Conservation (phyloP, 257 asterid species). For the Euphrasia confusa region DNA sequence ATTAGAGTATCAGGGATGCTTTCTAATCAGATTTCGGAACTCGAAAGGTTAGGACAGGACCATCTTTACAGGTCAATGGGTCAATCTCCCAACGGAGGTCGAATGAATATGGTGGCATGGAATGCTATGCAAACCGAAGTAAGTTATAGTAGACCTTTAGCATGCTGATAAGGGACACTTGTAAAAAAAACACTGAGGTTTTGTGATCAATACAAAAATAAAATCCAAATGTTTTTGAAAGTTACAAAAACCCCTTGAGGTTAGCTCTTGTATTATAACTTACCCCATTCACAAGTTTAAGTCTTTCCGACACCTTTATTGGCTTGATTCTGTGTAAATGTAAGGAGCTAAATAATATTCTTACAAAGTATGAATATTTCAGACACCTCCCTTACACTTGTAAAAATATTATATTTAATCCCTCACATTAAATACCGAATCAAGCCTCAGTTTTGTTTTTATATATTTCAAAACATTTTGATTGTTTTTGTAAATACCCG, state of each 20-base stretch:
- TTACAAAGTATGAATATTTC: no score
- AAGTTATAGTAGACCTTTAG: background rate
- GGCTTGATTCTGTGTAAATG: no score
- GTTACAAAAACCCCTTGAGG: background rate
- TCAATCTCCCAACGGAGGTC: constrained; percentile 53
- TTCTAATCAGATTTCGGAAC: constrained; percentile 47
- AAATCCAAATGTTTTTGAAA: background rate
- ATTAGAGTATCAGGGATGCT: constrained; percentile 44
- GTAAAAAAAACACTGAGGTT: background rate
- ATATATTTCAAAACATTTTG: no score
- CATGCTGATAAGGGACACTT: background rate
- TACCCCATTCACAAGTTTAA: no score
- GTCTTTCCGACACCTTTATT: no score
- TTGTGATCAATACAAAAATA: background rate
- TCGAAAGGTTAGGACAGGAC: constrained; percentile 52
- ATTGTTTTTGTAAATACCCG: background rate
- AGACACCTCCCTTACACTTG: no score
- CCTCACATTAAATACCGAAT: no score
- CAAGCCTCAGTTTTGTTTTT: background rate
- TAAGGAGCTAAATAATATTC: no score
- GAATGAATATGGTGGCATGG: constrained; percentile 46
- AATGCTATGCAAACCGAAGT: constrained; percentile 60
- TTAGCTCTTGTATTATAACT: background rate
- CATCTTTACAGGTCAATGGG: constrained; percentile 41
- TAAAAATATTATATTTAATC: no score